Base-by-base conservation (phyloP, 192 early-diverging fungal genomes). In the Podila epigama region DNA sequence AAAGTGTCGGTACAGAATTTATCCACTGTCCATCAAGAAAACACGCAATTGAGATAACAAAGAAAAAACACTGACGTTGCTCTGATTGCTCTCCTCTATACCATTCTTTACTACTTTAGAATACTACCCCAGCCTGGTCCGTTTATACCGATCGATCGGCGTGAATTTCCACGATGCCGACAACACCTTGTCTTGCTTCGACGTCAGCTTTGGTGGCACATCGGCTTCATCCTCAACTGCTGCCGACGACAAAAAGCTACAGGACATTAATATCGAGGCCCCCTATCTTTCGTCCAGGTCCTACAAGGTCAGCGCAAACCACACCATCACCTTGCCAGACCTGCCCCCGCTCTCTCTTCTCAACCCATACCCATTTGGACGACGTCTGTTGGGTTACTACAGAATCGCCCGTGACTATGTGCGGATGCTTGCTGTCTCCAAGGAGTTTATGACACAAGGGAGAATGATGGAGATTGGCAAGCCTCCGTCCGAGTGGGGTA, bases 391-490 rank as follows among this genome's bases (percentile, higher is more conserved):
- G 33, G 73, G 73, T 22, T 77, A 77, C 51, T 77, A 68, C 51
- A 60, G 73, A 22, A 77, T 77, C 33, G 73, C 73, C 9, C 73
- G 73, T 16, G 73, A 77, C 28, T 77, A 77, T 51, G 73, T 77
- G 56, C 58, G 25, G 50, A 68, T 77, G 73, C 37, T 77, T 5
- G 48, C 66, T 1, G 61, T 77, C 36, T 77, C 73, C 16, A 77
- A 77, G 33, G 73, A 77, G 53, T 77, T 68, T 28, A 77, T 77
- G 73, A 77, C 73, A 16, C 59, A 77, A 27, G 64, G 64, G 2
- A 53, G 66, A 3, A 77, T 77, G 73, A 77, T 68, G 61, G 73
- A 77, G 27, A 77, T 77, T 60, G 73, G 73, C 36, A 77, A 77
- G 56, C 60, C 67, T 20, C 53, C 53, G 3, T 68, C 73, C n/a